phyloP scores from a whole-genome alignment of 306 rosid species.

The Citrullus mucosospermus region DNA sequence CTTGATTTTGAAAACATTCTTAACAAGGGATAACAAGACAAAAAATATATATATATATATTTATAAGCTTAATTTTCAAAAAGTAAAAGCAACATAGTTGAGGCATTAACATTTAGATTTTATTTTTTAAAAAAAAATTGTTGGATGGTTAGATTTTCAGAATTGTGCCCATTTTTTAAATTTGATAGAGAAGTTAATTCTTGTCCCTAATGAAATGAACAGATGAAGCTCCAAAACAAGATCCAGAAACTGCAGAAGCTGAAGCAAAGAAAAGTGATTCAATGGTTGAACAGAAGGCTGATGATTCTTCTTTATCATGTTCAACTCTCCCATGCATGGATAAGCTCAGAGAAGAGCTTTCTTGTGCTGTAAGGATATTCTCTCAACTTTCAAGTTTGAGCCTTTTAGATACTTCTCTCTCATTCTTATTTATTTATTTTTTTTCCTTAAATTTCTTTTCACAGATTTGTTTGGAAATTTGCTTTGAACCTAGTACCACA shows the following conservation, averaged over 20 bases:
- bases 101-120: too few species aligned
- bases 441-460: background rate
- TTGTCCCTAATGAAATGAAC: background rate
- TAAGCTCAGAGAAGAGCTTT: slow-evolving; percentile 85
- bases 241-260: slow-evolving; percentile 1
- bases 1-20: too few species aligned
- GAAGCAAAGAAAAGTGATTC: slow-evolving; percentile 33
- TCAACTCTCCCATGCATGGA: slow-evolving; percentile 64
- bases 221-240: slow-evolving; percentile 35
- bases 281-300: slow-evolving; percentile 17
- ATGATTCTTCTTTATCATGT: slow-evolving; percentile 23
- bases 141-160: background rate
- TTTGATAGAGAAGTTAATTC: background rate
- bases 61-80: too few species aligned
- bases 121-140: too few species aligned
- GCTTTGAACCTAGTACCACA: slow-evolving; percentile 93
- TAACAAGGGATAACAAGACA: too few species aligned
- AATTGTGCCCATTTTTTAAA: background rate
- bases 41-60: too few species aligned
- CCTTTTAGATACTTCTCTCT: background rate
- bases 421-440: background rate
- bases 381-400: background rate
- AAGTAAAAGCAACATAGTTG: too few species aligned
- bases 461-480: slow-evolving; percentile 90
- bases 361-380: slow-evolving; percentile 68